Base-by-base conservation (phyloP, 768 basidiomycete genomes). In the Panus rudis region DNA sequence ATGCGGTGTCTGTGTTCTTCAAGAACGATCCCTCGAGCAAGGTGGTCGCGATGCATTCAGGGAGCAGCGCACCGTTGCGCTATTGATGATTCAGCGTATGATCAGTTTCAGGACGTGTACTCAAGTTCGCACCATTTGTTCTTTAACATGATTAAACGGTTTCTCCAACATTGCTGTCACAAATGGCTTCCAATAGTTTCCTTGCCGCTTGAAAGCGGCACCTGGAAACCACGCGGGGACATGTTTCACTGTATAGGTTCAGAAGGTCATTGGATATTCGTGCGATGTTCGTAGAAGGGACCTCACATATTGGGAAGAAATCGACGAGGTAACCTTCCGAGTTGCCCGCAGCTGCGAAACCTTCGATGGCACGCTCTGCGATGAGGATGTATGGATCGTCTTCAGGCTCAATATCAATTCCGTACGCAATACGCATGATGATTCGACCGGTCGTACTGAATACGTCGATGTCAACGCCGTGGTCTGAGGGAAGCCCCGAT, bases 361-460 rank as follows among this genome's bases (percentile, higher is more conserved):
- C 33, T 8, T 35, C n/a, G 21, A 16, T 35, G 7, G n/a, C 33
- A 14, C 21, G 10, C 8, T 7, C 33, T 8, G n/a, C 33, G n/a
- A 35, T 7, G n/a, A 8, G 10, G 16, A 35, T 17, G 16, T 8
- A 35, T 17, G n/a, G 10, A 17, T 35, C 33, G 33, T 35, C 16
- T 20, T 35, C 33, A 17, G 33, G 6, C 8, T 14, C 21, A 6
- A 35, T 20, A 35, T 16, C 6, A 35, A 16, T 14, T 8, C 33
- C 33, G 16, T 35, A 35, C 6, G 33, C 33, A 17, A 35, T 35
- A 17, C 21, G n/a, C 16, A 35, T 7, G 16, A 35, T 7, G 8
- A 35, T 39, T 7, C 19, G 25, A 11, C 47, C 54, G 2, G 50
- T 35, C 42, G 48, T 42, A 25, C 54, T 54, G 22, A 16, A n/a